Conservation (phyloP, 441 rosid species). For the Pelargonium cotyledonis region DNA sequence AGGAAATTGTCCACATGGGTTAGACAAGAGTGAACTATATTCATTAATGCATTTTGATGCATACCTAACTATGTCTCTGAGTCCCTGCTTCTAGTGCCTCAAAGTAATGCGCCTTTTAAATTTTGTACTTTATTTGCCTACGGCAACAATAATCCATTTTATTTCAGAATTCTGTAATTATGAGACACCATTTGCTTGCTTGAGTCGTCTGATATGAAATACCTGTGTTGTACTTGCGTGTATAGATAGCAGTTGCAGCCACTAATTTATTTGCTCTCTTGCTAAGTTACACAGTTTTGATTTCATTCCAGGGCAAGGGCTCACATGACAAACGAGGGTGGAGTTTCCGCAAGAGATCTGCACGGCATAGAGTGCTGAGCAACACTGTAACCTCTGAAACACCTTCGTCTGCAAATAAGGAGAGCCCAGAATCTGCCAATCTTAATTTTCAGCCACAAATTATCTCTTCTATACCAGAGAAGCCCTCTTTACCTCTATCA, state of each 20-base stretch:
- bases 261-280: neutral
- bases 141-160: neutral
- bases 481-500: conserved; percentile 27
- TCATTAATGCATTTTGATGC: neutral
- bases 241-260: conserved; percentile 4
- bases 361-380: conserved; percentile 62
- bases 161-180: neutral
- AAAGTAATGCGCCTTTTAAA: neutral
- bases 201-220: neutral
- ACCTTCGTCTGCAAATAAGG: conserved; percentile 41
- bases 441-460: conserved; percentile 37
- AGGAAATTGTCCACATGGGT: too few species aligned
- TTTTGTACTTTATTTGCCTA: neutral
- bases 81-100: neutral
- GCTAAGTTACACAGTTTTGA: conserved; percentile 8
- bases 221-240: neutral
- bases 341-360: conserved; percentile 84
- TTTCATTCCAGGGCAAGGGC: conserved; percentile 46
- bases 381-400: conserved; percentile 49
- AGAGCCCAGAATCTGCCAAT: conserved; percentile 46
- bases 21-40: neutral
- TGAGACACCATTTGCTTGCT: neutral
- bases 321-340: conserved; percentile 60
- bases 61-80: neutral
- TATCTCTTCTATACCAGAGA: conserved; percentile 36